These are phyloP conservation scores for Fistulina hepatica DNA, from an alignment of 1,284 basidiomycete species.

Conservation along the genomic window DNA sequence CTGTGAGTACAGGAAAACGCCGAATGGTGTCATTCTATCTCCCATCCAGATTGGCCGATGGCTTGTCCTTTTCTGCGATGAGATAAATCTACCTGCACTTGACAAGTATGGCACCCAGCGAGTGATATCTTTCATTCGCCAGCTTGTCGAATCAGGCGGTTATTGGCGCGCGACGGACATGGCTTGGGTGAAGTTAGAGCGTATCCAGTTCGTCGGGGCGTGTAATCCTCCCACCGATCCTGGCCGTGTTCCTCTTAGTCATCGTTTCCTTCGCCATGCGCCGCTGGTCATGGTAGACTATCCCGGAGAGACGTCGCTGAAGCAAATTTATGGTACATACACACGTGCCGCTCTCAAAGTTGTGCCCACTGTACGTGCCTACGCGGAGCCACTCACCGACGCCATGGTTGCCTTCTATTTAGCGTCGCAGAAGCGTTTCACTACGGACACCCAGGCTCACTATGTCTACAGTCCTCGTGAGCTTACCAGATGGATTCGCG, in stretches of 20 bases:
- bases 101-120: conserved; percentile 99
- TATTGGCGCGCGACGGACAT: conserved; percentile 95
- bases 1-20: conserved; percentile 97
- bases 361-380: conserved; percentile 85
- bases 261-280: conserved; percentile 95
- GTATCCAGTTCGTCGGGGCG: conserved; percentile 98
- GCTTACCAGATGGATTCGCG: conserved; percentile 94
- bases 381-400: conserved; percentile 89
- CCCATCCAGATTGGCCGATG: conserved; percentile 94
- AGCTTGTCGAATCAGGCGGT: conserved; percentile 90
- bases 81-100: conserved; percentile 95
- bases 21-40: conserved; percentile 90
- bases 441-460: conserved; percentile 93
- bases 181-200: conserved; percentile 95
- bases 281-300: conserved; percentile 99
- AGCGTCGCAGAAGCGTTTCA: conserved; percentile 90
- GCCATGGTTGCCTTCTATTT: conserved; percentile 98
- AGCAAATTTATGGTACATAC: conserved; percentile 99
- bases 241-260: conserved; percentile 94
- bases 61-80: conserved; percentile 99
- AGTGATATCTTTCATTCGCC: conserved; percentile 97
- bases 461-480: conserved; percentile 99
- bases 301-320: conserved; percentile 92
- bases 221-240: conserved; percentile 99
- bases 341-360: conserved; percentile 95